Conservation (phyloP, 352 stramenopile species). For the Globisporangium irregulare region DNA sequence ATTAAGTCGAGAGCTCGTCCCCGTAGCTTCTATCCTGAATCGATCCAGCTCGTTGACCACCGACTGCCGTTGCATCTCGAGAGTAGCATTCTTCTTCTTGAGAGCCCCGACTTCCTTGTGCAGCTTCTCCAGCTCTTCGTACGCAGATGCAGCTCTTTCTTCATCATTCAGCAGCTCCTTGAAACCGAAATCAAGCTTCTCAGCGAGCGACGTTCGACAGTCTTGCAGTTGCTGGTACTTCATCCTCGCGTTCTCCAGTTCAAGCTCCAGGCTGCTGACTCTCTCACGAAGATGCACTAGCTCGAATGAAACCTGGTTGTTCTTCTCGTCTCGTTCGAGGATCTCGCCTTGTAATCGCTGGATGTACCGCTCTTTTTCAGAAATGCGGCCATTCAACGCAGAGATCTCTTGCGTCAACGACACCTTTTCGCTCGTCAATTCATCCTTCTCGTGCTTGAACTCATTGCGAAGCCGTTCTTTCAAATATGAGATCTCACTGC, state of each 20-base stretch:
- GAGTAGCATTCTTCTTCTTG: slow-evolving; percentile 31
- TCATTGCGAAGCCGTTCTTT: slow-evolving; percentile 60
- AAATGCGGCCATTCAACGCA: slow-evolving; percentile 28
- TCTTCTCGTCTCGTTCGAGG: slow-evolving; percentile 30
- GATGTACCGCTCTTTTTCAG: slow-evolving; percentile 46
- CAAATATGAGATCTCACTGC: slow-evolving; percentile 50
- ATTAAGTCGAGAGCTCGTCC: slow-evolving; percentile 29
- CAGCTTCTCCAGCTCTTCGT: slow-evolving; percentile 43
- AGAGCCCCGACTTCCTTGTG: slow-evolving; percentile 37
- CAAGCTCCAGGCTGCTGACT: slow-evolving; percentile 34
- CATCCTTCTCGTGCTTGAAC: slow-evolving; percentile 62
- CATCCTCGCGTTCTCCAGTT: slow-evolving; percentile 32
- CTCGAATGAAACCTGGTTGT: slow-evolving; percentile 39
- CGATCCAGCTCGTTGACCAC: slow-evolving; percentile 37
- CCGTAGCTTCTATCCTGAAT: slow-evolving; percentile 21
- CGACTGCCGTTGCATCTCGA: slow-evolving; percentile 30
- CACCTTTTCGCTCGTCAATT: slow-evolving; percentile 33
- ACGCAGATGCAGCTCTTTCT: slow-evolving; percentile 39
- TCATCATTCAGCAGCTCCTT: slow-evolving; percentile 69
- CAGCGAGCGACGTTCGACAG: slow-evolving; percentile 41
- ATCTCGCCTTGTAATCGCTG: slow-evolving; percentile 46
- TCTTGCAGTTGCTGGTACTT: slow-evolving; percentile 63
- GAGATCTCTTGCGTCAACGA: slow-evolving; percentile 43
- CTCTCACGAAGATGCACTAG: slow-evolving; percentile 36
- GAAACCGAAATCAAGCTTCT: slow-evolving; percentile 67